These are phyloP conservation scores for Aspergillus uvarum DNA, from an alignment of 2,329 filamentous ascomycete species.

Conservation along the genomic window DNA sequence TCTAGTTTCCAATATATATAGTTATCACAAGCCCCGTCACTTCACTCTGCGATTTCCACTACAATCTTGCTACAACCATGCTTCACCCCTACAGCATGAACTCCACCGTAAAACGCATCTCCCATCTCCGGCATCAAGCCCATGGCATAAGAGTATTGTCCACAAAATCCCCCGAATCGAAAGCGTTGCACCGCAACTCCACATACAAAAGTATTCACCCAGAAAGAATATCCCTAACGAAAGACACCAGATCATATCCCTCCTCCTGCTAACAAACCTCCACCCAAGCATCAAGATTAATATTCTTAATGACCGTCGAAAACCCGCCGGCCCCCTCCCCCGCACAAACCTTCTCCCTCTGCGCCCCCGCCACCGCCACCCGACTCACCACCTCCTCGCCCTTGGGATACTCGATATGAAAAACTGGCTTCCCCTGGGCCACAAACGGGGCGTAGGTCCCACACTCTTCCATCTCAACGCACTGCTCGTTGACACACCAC, in stretches of 20 bases:
- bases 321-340: conserved; percentile 52
- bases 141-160: too few species aligned
- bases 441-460: conserved; percentile 59
- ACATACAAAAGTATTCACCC: background rate
- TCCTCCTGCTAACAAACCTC: conserved; percentile 49
- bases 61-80: too few species aligned
- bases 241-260: background rate
- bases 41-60: too few species aligned
- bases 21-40: too few species aligned
- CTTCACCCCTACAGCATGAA: too few species aligned
- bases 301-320: conserved; percentile 65
- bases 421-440: conserved; percentile 63
- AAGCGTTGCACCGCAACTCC: background rate
- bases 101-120: too few species aligned
- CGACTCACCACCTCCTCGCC: conserved; percentile 42
- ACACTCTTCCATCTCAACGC: conserved; percentile 61
- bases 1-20: too few species aligned
- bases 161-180: too few species aligned
- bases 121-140: too few species aligned
- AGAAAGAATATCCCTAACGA: background rate
- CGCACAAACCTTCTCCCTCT: conserved; percentile 48
- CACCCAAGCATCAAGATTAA: conserved; percentile 63
- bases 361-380: conserved; percentile 30
- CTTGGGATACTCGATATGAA: conserved; percentile 70
- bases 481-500: conserved; percentile 71